These are phyloP conservation scores for Tuber magnatum DNA, from an alignment of 495 filamentous ascomycete genomes.

Conservation along the genomic window DNA sequence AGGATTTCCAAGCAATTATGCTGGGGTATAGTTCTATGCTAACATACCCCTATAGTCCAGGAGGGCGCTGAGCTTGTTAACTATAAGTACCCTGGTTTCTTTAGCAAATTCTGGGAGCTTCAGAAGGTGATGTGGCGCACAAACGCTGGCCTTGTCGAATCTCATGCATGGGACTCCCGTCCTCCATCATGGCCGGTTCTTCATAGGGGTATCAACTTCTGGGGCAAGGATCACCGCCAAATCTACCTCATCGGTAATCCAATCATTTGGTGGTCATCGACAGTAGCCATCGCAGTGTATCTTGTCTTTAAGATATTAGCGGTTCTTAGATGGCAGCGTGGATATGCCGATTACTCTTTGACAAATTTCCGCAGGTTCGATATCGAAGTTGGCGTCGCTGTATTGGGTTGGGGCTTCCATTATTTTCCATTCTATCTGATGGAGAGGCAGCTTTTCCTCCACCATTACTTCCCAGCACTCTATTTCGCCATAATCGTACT, in stretches of 20 bases:
- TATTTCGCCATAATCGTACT: conserved; percentile 88
- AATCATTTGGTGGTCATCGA: conserved; percentile 88
- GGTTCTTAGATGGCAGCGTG: conserved; percentile 87
- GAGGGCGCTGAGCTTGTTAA: conserved; percentile 82
- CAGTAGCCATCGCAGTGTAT: conserved; percentile 70
- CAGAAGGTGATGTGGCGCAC: conserved; percentile 99
- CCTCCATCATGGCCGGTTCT: conserved; percentile 90
- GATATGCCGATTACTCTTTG: conserved; percentile 74
- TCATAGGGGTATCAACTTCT: conserved; percentile 96
- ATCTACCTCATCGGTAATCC: conserved; percentile 96
- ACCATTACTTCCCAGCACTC: conserved; percentile 92
- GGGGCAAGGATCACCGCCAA: conserved; percentile 88
- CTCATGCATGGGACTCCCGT: conserved; percentile 95
- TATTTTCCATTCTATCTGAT: conserved; percentile 97
- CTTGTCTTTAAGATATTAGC: conserved; percentile 77
- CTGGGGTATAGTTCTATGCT: neutral
- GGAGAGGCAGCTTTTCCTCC: conserved; percentile 88
- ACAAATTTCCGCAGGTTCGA: conserved; percentile 88
- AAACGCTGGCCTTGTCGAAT: conserved; percentile 92
- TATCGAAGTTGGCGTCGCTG: conserved; percentile 84
- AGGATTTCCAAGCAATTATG: neutral
- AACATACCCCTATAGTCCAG: conserved; percentile 44
- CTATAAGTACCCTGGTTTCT: conserved; percentile 88
- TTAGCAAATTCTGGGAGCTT: conserved; percentile 99
- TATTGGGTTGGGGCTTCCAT: conserved; percentile 89